Evolutionary conservation across 1,284 basidiomycete genomes (phyloP).

Genomic region (Malassezia nana): DNA sequence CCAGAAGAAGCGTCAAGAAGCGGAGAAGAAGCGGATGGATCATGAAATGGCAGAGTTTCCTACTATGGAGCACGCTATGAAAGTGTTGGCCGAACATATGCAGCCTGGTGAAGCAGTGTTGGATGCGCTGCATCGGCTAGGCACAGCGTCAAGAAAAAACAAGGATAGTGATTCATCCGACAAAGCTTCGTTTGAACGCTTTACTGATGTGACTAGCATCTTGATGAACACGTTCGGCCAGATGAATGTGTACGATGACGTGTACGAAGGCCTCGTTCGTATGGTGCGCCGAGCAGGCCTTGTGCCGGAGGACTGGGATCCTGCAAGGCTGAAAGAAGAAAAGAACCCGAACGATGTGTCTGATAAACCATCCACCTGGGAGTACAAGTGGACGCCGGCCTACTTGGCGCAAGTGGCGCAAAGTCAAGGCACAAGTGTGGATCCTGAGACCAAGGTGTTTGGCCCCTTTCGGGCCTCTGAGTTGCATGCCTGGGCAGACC

Average conservation of each 20-base stretch:
- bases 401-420: conserved; percentile 33
- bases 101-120: conserved; percentile 83
- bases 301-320: conserved; percentile 41
- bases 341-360: not conserved
- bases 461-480: conserved; percentile 33
- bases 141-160: conserved; percentile 52
- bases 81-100: conserved; percentile 56
- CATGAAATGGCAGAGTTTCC: conserved; percentile 63
- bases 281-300: conserved; percentile 33
- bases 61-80: conserved; percentile 55
- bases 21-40: conserved; percentile 38
- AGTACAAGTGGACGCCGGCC: conserved; percentile 40
- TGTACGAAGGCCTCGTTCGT: conserved; percentile 34
- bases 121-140: conserved; percentile 76
- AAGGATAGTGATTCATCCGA: not conserved
- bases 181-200: conserved; percentile 19
- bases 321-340: conserved; percentile 20
- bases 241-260: conserved; percentile 43
- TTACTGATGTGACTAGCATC: conserved; percentile 35
- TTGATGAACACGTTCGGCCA: conserved; percentile 39
- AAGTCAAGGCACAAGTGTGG: conserved; percentile 16
- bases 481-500: conserved; percentile 28
- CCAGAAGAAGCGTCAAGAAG: conserved; percentile 56
- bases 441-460: conserved; percentile 31
- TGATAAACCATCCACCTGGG: conserved; percentile 15